Conservation (phyloP, 176 grass and related monocot species). For the Aechmea fasciata region DNA sequence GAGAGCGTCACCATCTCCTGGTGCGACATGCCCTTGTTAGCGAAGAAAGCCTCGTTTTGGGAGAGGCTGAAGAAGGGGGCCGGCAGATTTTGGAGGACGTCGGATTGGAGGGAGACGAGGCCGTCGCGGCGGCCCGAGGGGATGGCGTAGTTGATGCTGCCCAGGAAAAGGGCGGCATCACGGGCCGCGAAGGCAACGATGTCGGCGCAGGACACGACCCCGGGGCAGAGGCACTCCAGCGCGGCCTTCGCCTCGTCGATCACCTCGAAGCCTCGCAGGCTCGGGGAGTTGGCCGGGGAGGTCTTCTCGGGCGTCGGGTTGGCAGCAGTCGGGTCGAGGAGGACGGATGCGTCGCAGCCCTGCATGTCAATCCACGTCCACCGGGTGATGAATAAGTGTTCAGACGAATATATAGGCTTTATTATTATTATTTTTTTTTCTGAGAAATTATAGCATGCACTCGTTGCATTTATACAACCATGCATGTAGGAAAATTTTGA, state of each 20-base stretch:
- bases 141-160: constrained; percentile 28
- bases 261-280: constrained; percentile 39
- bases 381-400: neutral
- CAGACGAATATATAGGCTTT: neutral
- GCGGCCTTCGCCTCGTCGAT: constrained; percentile 29
- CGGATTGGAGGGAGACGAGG: constrained; percentile 18
- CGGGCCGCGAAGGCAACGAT: constrained; percentile 40
- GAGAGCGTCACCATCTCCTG: constrained; percentile 60
- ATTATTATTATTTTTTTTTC: no score
- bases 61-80: constrained; percentile 33
- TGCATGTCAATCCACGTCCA: neutral
- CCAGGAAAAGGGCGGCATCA: constrained; percentile 23
- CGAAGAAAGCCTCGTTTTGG: constrained; percentile 35
- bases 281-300: constrained; percentile 27
- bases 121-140: constrained; percentile 46
- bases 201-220: constrained; percentile 37
- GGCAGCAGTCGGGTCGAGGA: constrained; percentile 21
- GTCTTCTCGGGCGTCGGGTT: constrained; percentile 34
- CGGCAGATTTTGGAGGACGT: constrained; percentile 26
- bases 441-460: no score
- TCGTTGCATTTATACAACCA: no score
- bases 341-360: constrained; percentile 48
- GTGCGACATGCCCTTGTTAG: constrained; percentile 31
- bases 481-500: no score
- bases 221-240: constrained; percentile 27